Conservation (phyloP, 257 asterid species). For the Cinchona pubescens region DNA sequence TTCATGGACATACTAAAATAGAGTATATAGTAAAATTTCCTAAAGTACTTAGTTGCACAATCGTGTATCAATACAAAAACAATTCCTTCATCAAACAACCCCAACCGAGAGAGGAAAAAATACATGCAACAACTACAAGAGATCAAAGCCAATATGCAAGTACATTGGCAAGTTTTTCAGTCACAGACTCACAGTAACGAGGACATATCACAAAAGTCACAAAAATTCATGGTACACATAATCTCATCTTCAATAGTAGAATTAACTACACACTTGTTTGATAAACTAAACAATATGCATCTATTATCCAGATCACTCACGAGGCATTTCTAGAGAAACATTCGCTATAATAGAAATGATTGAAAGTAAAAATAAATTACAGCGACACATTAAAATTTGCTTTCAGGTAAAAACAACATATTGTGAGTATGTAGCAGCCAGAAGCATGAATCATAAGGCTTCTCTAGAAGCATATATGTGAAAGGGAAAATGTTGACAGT, state of each 20-base stretch:
- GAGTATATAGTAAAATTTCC: background rate
- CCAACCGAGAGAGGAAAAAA: background rate
- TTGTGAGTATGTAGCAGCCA: background rate
- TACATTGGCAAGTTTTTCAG: too few species aligned
- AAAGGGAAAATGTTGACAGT: background rate
- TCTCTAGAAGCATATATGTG: background rate
- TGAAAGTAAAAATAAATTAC: background rate
- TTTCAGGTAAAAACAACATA: background rate
- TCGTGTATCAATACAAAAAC: background rate
- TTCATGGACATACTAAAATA: too few species aligned
- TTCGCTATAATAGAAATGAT: background rate
- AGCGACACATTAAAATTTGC: background rate
- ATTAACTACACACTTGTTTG: background rate
- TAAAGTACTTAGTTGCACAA: background rate
- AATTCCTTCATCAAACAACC: background rate
- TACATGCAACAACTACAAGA: background rate
- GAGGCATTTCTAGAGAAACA: background rate
- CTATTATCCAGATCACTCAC: background rate
- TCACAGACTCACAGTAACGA: too few species aligned
- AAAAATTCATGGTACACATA: background rate
- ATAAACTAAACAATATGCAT: background rate
- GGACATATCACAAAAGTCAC: too few species aligned
- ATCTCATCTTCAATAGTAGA: background rate
- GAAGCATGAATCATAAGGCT: background rate
- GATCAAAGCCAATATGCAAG: background rate